These are phyloP conservation scores for Globisporangium lucens DNA, from an alignment of 352 stramenopile species.

Conservation along the genomic window DNA sequence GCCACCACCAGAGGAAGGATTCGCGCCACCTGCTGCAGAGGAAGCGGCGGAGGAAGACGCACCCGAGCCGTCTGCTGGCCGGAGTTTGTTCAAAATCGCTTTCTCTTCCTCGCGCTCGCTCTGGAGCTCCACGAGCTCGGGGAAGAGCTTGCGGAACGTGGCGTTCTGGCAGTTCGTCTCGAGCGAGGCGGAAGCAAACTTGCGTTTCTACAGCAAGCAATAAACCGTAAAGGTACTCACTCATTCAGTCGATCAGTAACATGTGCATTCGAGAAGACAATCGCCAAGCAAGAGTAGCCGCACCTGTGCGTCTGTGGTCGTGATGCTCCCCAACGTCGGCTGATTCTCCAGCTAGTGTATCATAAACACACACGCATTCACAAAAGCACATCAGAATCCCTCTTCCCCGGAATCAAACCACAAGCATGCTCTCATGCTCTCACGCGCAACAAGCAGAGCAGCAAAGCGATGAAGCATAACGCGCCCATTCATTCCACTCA, in stretches of 20 bases:
- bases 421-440: background rate
- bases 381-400: conserved; percentile 5
- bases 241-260: background rate
- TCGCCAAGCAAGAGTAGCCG: conserved; percentile 1
- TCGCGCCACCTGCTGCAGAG: background rate
- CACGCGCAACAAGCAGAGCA: background rate
- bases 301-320: conserved; percentile 69
- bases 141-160: conserved; percentile 87
- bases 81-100: conserved; percentile 33
- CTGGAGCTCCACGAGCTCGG: conserved; percentile 83
- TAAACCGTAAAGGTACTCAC: background rate
- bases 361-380: background rate
- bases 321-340: conserved; percentile 88
- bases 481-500: conserved; percentile 17
- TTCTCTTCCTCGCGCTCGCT: conserved; percentile 47
- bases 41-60: background rate
- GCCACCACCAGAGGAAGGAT: background rate
- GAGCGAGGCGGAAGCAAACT: conserved; percentile 75
- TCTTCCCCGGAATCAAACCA: background rate
- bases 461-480: background rate
- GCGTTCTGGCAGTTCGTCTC: conserved; percentile 79
- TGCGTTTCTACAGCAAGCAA: conserved; percentile 49
- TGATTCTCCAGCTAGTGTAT: conserved; percentile 62
- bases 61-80: background rate
- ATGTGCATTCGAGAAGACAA: background rate